Conservation (phyloP, 1,139 yeast species). For the Blastobotrys arbuscula region DNA sequence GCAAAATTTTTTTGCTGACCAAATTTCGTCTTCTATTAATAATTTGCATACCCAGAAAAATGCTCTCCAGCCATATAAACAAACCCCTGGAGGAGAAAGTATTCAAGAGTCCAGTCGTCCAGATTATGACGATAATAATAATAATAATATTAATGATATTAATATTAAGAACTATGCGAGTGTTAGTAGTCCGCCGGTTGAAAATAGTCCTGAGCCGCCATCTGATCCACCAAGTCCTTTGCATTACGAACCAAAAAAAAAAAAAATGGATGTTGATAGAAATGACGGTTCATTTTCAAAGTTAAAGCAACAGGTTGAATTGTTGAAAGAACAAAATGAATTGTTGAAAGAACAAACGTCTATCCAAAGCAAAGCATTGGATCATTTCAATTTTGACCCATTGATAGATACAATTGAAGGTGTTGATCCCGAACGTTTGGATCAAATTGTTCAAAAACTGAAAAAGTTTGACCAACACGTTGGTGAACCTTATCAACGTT, state of each 20-base stretch:
- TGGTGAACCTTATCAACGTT: not conserved
- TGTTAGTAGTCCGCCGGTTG: not conserved
- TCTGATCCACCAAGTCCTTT: not conserved
- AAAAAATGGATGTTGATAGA: not conserved
- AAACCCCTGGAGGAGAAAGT: no score
- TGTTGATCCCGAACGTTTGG: conserved; percentile 1
- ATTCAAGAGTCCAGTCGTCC: not conserved
- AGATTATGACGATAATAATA: not conserved
- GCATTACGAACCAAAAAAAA: not conserved
- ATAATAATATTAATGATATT: not conserved
- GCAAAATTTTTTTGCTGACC: conserved; percentile 5
- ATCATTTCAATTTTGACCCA: conserved; percentile 6
- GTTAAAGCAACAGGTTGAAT: no score
- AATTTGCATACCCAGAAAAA: no score
- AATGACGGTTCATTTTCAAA: not conserved
- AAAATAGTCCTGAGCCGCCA: not conserved
- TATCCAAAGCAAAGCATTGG: conserved; percentile 1
- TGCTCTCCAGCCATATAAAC: no score
- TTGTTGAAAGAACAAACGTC: conserved; percentile 7
- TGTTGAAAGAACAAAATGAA: not conserved
- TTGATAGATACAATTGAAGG: not conserved
- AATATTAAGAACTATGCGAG: not conserved
- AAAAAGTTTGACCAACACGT: not conserved
- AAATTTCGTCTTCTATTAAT: conserved; percentile 8
- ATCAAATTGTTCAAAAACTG: not conserved